Conservation (phyloP, 1,284 basidiomycete genomes). For the Ceratobasidium sp. region DNA sequence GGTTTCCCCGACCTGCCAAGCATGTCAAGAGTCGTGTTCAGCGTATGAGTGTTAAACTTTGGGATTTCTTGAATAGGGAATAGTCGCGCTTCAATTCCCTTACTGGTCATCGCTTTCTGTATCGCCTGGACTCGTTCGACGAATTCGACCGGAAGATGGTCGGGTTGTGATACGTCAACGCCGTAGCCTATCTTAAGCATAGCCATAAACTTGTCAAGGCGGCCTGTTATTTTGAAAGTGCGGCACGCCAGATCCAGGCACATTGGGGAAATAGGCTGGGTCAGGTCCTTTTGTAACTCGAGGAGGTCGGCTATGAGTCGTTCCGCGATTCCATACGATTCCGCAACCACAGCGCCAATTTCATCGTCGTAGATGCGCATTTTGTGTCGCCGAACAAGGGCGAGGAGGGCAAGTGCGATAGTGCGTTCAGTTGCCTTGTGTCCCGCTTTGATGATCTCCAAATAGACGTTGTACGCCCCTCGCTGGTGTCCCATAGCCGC, state of each 20-base stretch:
- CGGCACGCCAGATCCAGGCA: conserved; percentile 69
- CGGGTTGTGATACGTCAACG: conserved; percentile 72
- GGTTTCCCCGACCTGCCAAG: conserved; percentile 64
- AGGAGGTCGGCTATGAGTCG: conserved; percentile 44
- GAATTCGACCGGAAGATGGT: conserved; percentile 61
- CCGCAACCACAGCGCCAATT: conserved; percentile 7
- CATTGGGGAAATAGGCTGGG: conserved; percentile 56
- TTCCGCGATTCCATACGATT: conserved; percentile 23
- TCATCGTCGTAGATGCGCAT: conserved; percentile 34
- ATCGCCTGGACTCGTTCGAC: conserved; percentile 44
- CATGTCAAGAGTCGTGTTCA: conserved; percentile 73
- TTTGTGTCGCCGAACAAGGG: conserved; percentile 60
- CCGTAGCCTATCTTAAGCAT: conserved; percentile 70
- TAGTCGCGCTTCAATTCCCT: conserved; percentile 12
- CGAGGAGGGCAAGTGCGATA: conserved; percentile 67
- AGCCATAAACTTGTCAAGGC: conserved; percentile 56
- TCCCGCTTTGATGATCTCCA: conserved; percentile 59
- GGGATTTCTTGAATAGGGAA: conserved; percentile 52
- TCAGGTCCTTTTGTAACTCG: conserved; percentile 65
- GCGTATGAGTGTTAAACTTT: conserved; percentile 64
- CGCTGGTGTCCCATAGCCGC: conserved; percentile 69
- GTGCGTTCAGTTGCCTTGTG: conserved; percentile 60
- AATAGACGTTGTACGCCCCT: conserved; percentile 64
- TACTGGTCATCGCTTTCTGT: conserved; percentile 2
- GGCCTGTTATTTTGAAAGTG: conserved; percentile 67